Conservation (phyloP, 78 protist genomes). For the Planoprotostelium fungivorum region DNA sequence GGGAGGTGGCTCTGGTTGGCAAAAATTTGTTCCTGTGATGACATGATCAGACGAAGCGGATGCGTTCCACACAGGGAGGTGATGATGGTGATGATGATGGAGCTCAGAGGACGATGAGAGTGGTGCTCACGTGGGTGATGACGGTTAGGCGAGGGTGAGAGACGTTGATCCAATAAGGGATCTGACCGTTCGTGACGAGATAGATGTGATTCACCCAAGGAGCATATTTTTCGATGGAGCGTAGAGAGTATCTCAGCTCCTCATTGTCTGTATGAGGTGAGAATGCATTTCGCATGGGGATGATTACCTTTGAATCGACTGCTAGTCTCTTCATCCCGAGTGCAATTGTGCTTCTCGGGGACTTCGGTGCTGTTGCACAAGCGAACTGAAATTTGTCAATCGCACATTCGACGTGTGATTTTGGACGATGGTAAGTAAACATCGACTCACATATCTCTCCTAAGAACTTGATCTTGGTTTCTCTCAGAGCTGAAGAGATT, state of each 20-base stretch:
- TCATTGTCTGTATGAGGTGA: slow-evolving; percentile 70
- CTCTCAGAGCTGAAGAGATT: neutral
- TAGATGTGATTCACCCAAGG: slow-evolving; percentile 91
- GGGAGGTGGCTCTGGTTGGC: slow-evolving; percentile 83
- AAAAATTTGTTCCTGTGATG: slow-evolving; percentile 23
- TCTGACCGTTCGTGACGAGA: slow-evolving; percentile 94
- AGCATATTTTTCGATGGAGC: slow-evolving; percentile 84
- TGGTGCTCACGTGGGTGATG: slow-evolving; percentile 78
- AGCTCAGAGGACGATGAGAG: slow-evolving; percentile 17
- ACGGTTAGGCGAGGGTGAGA: slow-evolving; percentile 68
- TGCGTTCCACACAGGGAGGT: neutral
- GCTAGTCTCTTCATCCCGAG: slow-evolving; percentile 44
- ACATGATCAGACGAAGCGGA: neutral
- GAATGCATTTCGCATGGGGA: neutral
- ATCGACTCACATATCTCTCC: neutral
- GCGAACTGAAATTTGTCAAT: slow-evolving; percentile 8
- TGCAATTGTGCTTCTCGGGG: slow-evolving; percentile 44
- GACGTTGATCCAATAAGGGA: slow-evolving; percentile 92
- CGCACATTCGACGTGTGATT: neutral
- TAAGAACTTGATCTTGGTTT: neutral
- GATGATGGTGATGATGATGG: neutral
- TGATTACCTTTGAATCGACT: slow-evolving; percentile 22
- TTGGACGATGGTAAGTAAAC: neutral
- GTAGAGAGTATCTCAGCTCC: slow-evolving; percentile 88
- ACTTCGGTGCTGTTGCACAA: slow-evolving; percentile 34